These are phyloP conservation scores for Hymenoscyphus scutula DNA, from an alignment of 2,329 filamentous ascomycete species.

Conservation along the genomic window DNA sequence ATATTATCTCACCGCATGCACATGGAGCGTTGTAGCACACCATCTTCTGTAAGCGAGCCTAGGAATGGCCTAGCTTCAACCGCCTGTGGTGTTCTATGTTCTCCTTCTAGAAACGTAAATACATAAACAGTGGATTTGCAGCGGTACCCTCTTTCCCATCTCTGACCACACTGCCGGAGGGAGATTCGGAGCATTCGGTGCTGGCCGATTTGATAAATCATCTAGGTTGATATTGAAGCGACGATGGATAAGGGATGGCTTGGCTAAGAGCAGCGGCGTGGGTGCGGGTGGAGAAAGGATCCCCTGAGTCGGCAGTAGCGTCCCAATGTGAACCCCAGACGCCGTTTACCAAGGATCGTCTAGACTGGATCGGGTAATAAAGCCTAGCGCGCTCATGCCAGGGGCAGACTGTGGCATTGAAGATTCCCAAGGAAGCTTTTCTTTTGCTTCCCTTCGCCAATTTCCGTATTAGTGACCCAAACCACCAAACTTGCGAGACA, in stretches of 20 bases:
- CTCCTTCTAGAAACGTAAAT: background rate
- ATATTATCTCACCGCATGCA: slow-evolving; percentile 2
- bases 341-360: background rate
- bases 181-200: background rate
- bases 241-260: slow-evolving; percentile 2
- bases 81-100: background rate
- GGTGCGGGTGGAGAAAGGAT: background rate
- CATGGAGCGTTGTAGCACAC: slow-evolving; percentile 3
- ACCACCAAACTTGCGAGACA: background rate
- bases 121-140: background rate
- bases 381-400: background rate
- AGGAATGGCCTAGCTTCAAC: background rate
- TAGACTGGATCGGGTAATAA: background rate
- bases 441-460: background rate
- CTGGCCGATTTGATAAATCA: background rate
- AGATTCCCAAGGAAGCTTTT: background rate
- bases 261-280: background rate
- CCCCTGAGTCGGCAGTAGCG: background rate
- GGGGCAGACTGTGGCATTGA: background rate
- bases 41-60: background rate
- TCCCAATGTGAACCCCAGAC: background rate
- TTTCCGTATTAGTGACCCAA: background rate
- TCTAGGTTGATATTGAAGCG: background rate
- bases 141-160: background rate
- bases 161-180: slow-evolving; percentile 1